These are phyloP conservation scores for Phoma sp. DNA, from an alignment of 2,329 filamentous ascomycete species.

Conservation along the genomic window DNA sequence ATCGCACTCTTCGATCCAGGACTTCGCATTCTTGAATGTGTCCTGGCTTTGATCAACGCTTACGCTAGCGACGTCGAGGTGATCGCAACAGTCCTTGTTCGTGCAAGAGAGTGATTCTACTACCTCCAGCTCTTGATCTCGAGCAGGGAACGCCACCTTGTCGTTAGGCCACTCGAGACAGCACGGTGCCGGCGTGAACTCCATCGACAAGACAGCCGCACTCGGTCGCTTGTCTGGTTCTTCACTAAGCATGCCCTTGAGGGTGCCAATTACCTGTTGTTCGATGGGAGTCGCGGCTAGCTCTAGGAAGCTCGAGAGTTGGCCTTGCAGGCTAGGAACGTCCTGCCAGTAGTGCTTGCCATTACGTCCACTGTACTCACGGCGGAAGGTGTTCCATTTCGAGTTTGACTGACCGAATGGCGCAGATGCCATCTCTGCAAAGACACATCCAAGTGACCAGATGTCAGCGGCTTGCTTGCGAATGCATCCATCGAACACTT, in stretches of 20 bases:
- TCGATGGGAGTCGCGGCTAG: slow-evolving; percentile 27
- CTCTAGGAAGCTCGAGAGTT: slow-evolving; percentile 32
- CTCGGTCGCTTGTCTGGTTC: slow-evolving; percentile 40
- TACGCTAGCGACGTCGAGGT: slow-evolving; percentile 14
- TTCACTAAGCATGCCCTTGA: slow-evolving; percentile 40
- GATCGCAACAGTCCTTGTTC: slow-evolving; percentile 24
- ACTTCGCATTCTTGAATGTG: slow-evolving; percentile 25
- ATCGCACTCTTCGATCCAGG: slow-evolving; percentile 40
- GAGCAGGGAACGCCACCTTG: slow-evolving; percentile 40
- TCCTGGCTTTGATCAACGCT: neutral
- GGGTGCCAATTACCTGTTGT: slow-evolving; percentile 32
- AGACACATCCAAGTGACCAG: slow-evolving; percentile 95
- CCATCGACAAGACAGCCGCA: slow-evolving; percentile 38
- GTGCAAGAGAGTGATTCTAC: slow-evolving; percentile 34
- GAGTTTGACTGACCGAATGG: slow-evolving; percentile 31
- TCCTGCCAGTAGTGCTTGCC: slow-evolving; percentile 48
- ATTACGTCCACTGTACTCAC: slow-evolving; percentile 36
- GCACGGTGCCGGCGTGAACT: slow-evolving; percentile 45
- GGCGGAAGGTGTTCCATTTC: slow-evolving; percentile 35
- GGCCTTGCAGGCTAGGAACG: slow-evolving; percentile 34
- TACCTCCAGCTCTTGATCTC: slow-evolving; percentile 35
- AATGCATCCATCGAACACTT: slow-evolving; percentile 36
- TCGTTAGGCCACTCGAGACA: slow-evolving; percentile 47
- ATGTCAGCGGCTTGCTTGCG: slow-evolving; percentile 66
- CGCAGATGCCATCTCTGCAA: slow-evolving; percentile 82